Base-by-base conservation (phyloP, 352 stramenopile genomes). In the Globisporangium sylvaticum region DNA sequence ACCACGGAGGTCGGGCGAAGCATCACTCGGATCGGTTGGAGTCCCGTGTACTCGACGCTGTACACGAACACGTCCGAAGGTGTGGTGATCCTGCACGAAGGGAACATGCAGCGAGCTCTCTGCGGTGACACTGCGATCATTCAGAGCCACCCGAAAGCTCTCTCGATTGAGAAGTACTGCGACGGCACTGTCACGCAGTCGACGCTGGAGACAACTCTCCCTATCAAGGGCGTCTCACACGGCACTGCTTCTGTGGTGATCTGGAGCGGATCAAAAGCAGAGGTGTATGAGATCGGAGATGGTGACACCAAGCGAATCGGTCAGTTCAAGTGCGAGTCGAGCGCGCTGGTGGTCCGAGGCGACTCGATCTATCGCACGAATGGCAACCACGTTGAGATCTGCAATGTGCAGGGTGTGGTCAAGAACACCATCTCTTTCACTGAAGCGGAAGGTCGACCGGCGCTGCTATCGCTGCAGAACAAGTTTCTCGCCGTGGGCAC, bases 401-500 rank as follows among this genome's bases (percentile, higher is more conserved):
- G 79, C 64, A 98, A 97, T 65, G 74, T 95, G 34, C 74, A 85
- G 34, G 94, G 94, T 9, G 78, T 95, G 6, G 79, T 96, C 22
- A 96, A 94, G 66, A 90, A 96, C 59, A 82, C 73, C 0, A 89
- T 98, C 25, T 91, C 80, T 1, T 98, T 98, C 70, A 97, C 88
- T 1, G 93, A 97, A 53, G 82, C 77, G 0, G 95, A 98, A 57
- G 95, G 95, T 2, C 74, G 80, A 18, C 95, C 95, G 0, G 58
- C 71, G 25, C 67, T 96, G 44, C 64, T 98, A 18, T 86, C 93
- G 29, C 70, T 97, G 24, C 94, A 98, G 64, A 91, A 80, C 58
- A 97, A 95, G 57, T 97, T 92, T 62, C 77, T 98, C 37, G 90
- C 89, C 9, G 90, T 98, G 0, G 88, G 81, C 7, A 98, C 95